phyloP scores from a whole-genome alignment of 306 rosid species.

The Ceratonia siliqua region DNA sequence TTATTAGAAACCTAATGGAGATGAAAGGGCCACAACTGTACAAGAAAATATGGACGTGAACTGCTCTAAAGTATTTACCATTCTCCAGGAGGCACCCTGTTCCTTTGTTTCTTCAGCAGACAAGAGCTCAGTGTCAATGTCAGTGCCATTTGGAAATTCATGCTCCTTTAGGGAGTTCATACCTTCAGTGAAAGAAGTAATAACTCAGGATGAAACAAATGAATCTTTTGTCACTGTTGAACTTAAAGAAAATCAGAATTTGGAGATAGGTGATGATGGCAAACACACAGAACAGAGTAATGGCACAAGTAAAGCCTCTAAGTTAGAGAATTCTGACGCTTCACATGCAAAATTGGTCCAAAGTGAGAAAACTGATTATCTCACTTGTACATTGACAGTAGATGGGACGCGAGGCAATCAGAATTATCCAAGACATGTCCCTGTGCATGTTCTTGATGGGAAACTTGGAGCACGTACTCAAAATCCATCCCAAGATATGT shows the following conservation, averaged over 20 bases:
- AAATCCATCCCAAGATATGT: slow-evolving; percentile 51
- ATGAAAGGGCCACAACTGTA: slow-evolving; percentile 45
- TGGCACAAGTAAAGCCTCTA: slow-evolving; percentile 48
- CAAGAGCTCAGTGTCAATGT: slow-evolving; percentile 45
- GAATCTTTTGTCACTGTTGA: slow-evolving; percentile 53
- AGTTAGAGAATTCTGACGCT: slow-evolving; percentile 48
- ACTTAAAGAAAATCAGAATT: slow-evolving; percentile 47
- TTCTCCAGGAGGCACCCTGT: slow-evolving; percentile 60
- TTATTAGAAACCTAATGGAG: slow-evolving; percentile 54
- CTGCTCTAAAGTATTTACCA: slow-evolving; percentile 51
- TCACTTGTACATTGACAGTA: slow-evolving; percentile 50
- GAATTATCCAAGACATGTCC: slow-evolving; percentile 84
- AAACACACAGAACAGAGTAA: slow-evolving; percentile 46
- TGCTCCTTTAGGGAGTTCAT: slow-evolving; percentile 56
- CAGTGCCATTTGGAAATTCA: slow-evolving; percentile 43
- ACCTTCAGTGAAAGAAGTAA: slow-evolving; percentile 61
- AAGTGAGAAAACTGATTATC: slow-evolving; percentile 55
- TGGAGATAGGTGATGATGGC: slow-evolving; percentile 53
- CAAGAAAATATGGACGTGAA: slow-evolving; percentile 57
- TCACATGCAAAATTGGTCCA: slow-evolving; percentile 46
- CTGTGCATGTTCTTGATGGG: slow-evolving; percentile 87
- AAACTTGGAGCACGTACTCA: slow-evolving; percentile 55
- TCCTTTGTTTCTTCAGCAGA: slow-evolving; percentile 66
- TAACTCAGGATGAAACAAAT: slow-evolving; percentile 45
- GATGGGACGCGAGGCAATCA: slow-evolving; percentile 73